Conservation (phyloP, 2,329 filamentous ascomycete species). For the Fusarium scirpi region DNA sequence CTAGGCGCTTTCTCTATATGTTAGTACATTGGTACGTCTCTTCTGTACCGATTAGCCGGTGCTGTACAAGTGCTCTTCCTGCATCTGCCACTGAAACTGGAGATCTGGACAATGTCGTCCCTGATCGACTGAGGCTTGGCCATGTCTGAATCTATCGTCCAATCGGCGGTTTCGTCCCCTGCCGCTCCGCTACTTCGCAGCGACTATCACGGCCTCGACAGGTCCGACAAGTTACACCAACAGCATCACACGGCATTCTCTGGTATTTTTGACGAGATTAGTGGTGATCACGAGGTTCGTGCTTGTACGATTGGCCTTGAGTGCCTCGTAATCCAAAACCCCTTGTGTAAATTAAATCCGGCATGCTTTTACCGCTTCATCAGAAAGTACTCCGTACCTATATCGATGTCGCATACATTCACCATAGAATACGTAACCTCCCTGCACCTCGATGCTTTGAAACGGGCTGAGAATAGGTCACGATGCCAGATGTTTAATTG, state of each 20-base stretch:
- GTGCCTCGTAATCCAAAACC: conserved; percentile 31
- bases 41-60: not conserved
- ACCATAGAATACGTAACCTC: conserved; percentile 25
- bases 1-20: conserved; percentile 6
- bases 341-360: conserved; percentile 17
- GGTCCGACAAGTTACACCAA: conserved; percentile 22
- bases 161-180: conserved; percentile 38
- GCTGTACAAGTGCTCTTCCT: conserved; percentile 1
- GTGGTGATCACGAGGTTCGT: conserved; percentile 31
- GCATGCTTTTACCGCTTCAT: conserved; percentile 32
- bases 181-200: conserved; percentile 3
- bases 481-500: conserved; percentile 48
- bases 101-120: conserved; percentile 21
- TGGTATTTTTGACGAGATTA: conserved; percentile 18
- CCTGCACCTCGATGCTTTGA: conserved; percentile 13
- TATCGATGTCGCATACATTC: conserved; percentile 6
- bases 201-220: conserved; percentile 19
- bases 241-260: conserved; percentile 8
- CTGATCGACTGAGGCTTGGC: conserved; percentile 14
- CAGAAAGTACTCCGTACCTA: not conserved
- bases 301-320: conserved; percentile 1
- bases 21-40: not conserved
- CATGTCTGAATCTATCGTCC: conserved; percentile 27
- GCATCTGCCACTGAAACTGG: conserved; percentile 18
- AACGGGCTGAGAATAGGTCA: conserved; percentile 38